Evolutionary conservation across 2,329 filamentous ascomycete genomes (phyloP).

Genomic region (Sphaerulina musiva): DNA sequence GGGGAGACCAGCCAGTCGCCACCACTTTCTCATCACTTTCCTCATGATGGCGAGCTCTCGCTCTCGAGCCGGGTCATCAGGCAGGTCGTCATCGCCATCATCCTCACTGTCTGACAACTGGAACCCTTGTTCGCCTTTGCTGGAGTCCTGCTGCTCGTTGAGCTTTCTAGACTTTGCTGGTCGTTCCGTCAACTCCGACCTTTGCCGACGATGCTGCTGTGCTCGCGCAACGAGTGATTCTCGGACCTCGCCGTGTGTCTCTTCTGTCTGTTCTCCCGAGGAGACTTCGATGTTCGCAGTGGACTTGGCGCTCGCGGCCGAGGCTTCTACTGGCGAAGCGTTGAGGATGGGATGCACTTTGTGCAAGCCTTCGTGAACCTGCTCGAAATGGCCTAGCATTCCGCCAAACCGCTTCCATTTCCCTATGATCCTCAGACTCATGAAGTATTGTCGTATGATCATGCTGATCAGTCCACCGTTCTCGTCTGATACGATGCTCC

Average conservation of each 20-base stretch:
- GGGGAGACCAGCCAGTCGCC: constrained; percentile 58
- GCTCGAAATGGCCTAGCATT: constrained; percentile 59
- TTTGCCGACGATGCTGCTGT: constrained; percentile 12
- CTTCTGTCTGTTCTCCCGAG: constrained; percentile 6
- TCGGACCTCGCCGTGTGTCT: constrained; percentile 6
- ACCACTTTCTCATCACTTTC: constrained; percentile 67
- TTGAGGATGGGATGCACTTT: constrained; percentile 39
- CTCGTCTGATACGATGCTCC: constrained; percentile 77
- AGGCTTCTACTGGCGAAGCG: constrained; percentile 13
- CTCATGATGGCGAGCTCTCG: constrained; percentile 59
- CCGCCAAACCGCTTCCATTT: constrained; percentile 68
- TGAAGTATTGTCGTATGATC: constrained; percentile 84
- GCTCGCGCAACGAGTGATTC: constrained; percentile 20
- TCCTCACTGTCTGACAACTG: constrained; percentile 33
- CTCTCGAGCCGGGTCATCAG: constrained; percentile 45
- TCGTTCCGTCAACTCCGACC: constrained; percentile 12
- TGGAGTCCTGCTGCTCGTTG: not conserved
- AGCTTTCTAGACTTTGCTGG: constrained; percentile 11
- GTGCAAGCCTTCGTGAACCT: constrained; percentile 57
- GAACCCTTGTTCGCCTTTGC: not conserved
- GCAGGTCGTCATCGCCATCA: constrained; percentile 36
- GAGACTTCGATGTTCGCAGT: constrained; percentile 14
- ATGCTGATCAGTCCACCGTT: constrained; percentile 80
- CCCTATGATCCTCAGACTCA: constrained; percentile 73
- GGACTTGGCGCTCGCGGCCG: not conserved